Evolutionary conservation across 352 stramenopile genomes (phyloP).

Genomic region (Pythium oligandrum): DNA sequence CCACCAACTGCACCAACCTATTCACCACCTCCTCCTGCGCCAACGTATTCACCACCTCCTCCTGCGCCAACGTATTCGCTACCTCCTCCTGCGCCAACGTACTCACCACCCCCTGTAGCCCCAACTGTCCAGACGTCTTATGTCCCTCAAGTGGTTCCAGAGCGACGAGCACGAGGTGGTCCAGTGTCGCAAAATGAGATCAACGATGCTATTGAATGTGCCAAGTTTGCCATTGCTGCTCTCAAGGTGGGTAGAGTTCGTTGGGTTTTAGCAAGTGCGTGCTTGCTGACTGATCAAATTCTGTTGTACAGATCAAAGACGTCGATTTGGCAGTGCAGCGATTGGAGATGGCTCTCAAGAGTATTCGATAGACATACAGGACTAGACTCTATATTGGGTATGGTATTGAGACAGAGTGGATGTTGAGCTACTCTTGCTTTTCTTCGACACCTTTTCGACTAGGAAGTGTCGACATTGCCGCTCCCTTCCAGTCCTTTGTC

Average conservation of each 20-base stretch:
- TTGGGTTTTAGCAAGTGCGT: not conserved
- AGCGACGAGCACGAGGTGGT: conserved; percentile 20
- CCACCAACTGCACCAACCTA: no score
- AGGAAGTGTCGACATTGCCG: conserved; percentile 60
- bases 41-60: conserved; percentile 7
- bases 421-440: conserved; percentile 29
- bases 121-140: conserved; percentile 7
- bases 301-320: conserved; percentile 56
- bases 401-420: no score
- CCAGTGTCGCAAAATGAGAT: conserved; percentile 63
- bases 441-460: conserved; percentile 61
- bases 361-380: conserved; percentile 34
- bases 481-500: conserved; percentile 70
- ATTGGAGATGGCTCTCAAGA: conserved; percentile 68
- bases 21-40: not conserved
- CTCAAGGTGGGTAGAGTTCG: conserved; percentile 45
- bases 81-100: conserved; percentile 1
- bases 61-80: conserved; percentile 18
- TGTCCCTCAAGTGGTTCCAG: conserved; percentile 11
- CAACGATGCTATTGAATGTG: conserved; percentile 79
- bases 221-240: conserved; percentile 77
- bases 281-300: not conserved
- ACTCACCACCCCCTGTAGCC: conserved; percentile 4
- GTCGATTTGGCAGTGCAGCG: conserved; percentile 73
- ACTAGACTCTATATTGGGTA: no score